Conservation (phyloP, 495 filamentous ascomycete species). For the Talaromyces proteolyticus region DNA sequence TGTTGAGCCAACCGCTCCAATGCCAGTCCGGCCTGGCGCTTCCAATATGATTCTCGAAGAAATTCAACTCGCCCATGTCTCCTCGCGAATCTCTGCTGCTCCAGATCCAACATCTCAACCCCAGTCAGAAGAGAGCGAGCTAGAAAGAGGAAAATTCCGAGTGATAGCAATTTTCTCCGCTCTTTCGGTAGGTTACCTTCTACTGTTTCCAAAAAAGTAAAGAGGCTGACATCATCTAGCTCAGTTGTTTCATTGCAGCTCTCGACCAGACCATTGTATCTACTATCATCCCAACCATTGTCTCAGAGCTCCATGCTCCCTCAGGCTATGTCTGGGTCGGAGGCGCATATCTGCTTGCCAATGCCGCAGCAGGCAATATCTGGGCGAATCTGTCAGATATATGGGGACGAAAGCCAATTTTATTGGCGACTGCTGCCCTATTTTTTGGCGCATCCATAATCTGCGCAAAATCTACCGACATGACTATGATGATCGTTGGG, state of each 20-base stretch:
- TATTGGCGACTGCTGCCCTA: slow-evolving; percentile 37
- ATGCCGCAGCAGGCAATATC: slow-evolving; percentile 45
- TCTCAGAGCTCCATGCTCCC: slow-evolving; percentile 50
- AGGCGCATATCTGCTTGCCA: slow-evolving; percentile 54
- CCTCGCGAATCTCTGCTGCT: not conserved
- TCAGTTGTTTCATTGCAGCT: slow-evolving; percentile 51
- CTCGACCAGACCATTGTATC: slow-evolving; percentile 59
- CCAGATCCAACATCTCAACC: not conserved
- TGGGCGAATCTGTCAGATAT: slow-evolving; percentile 58
- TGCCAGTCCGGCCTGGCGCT: not conserved
- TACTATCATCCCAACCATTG: slow-evolving; percentile 54
- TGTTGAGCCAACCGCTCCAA: not conserved
- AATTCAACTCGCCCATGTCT: not conserved
- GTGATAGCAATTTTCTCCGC: slow-evolving; percentile 20
- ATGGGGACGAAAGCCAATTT: slow-evolving; percentile 53
- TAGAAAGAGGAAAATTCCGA: slow-evolving; percentile 13
- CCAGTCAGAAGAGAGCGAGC: not conserved
- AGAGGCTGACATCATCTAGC: slow-evolving; percentile 11
- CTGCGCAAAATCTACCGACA: slow-evolving; percentile 40
- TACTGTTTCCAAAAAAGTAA: not conserved
- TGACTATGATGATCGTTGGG: slow-evolving; percentile 49
- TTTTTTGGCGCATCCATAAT: slow-evolving; percentile 40
- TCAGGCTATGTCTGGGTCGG: slow-evolving; percentile 64
- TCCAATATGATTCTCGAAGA: too few relatives aligned
- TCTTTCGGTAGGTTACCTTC: slow-evolving; percentile 14